Evolutionary conservation across 345 rosid species (phyloP).

Genomic region (Heritiera fomes): DNA sequence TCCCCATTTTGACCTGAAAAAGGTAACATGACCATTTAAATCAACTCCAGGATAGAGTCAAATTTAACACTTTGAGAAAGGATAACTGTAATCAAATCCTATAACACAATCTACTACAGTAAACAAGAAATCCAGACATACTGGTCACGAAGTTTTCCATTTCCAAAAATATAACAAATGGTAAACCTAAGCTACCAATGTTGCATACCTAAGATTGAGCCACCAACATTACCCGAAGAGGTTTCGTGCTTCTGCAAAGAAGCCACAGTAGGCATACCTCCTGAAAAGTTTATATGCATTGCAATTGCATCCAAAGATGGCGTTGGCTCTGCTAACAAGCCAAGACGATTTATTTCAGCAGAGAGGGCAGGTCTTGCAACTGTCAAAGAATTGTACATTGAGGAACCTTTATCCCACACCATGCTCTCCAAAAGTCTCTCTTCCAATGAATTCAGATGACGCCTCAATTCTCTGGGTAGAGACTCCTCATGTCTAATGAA

Average conservation of each 20-base stretch:
- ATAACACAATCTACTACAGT: background rate
- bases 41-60: background rate
- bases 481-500: conserved; percentile 95
- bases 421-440: conserved; percentile 95
- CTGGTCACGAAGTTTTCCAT: background rate
- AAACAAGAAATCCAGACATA: background rate
- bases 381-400: conserved; percentile 90
- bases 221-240: conserved; percentile 46
- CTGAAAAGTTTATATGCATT: conserved; percentile 55
- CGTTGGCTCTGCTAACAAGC: conserved; percentile 82
- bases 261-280: conserved; percentile 41
- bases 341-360: conserved; percentile 63
- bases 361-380: conserved; percentile 78
- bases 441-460: conserved; percentile 94
- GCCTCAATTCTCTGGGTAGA: conserved; percentile 92
- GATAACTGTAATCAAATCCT: background rate
- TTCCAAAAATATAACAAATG: background rate
- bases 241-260: conserved; percentile 55
- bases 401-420: conserved; percentile 99
- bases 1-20: conserved; percentile 87
- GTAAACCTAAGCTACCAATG: background rate
- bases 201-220: conserved; percentile 8
- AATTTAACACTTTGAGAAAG: background rate
- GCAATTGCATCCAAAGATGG: conserved; percentile 89
- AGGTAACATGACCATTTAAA: background rate